These are phyloP conservation scores for Thielaviopsis ethacetica DNA, from an alignment of 2,329 filamentous ascomycete species.

Conservation along the genomic window DNA sequence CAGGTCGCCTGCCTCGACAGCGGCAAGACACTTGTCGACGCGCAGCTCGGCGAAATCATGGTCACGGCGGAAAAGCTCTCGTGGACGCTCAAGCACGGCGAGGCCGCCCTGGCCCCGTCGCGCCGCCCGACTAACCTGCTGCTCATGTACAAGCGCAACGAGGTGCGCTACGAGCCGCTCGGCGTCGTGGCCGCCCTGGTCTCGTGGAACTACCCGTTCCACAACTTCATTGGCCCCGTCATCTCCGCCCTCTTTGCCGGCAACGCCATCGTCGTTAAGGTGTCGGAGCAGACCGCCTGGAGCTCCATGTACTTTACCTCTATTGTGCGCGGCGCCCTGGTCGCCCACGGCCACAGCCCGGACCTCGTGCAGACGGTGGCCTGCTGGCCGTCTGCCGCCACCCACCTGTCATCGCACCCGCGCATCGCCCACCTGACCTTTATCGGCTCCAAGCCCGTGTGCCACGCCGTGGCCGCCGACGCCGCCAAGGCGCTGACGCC, in stretches of 20 bases:
- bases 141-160: slow-evolving; percentile 91
- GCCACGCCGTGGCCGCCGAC: slow-evolving; percentile 72
- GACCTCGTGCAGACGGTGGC: slow-evolving; percentile 69
- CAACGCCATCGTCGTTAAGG: slow-evolving; percentile 85
- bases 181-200: slow-evolving; percentile 87
- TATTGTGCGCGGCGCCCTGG: slow-evolving; percentile 63
- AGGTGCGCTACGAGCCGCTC: slow-evolving; percentile 77
- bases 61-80: slow-evolving; percentile 86
- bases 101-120: slow-evolving; percentile 57
- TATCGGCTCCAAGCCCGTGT: slow-evolving; percentile 78
- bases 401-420: slow-evolving; percentile 69
- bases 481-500: slow-evolving; percentile 78
- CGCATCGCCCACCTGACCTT: slow-evolving; percentile 83
- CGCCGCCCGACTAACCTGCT: slow-evolving; percentile 73
- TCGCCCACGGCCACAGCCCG: slow-evolving; percentile 66
- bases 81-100: slow-evolving; percentile 87
- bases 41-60: slow-evolving; percentile 82
- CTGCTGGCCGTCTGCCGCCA: slow-evolving; percentile 75
- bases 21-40: slow-evolving; percentile 92
- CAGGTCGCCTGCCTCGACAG: slow-evolving; percentile 77
- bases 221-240: slow-evolving; percentile 83
- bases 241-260: slow-evolving; percentile 84
- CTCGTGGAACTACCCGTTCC: slow-evolving; percentile 95
- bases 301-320: slow-evolving; percentile 66
- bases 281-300: slow-evolving; percentile 92